Base-by-base conservation (phyloP, 2,329 filamentous ascomycete genomes). In the Harringtonia lauricola region DNA sequence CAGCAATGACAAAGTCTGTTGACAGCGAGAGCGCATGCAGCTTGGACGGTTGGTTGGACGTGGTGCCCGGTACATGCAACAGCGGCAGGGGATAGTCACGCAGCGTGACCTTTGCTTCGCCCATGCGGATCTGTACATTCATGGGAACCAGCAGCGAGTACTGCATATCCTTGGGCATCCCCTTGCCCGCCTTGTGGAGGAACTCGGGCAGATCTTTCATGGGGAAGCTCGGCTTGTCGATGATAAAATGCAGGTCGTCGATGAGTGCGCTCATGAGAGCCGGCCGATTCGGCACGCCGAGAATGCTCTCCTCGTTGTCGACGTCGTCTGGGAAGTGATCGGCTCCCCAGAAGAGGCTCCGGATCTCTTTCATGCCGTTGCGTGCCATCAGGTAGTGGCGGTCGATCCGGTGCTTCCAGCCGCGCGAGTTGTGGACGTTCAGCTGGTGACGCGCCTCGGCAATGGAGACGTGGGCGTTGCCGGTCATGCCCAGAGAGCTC, bases 191-290 rank as follows among this genome's bases (percentile, higher is more conserved):
- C 39, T 79, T 77, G 57, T 95, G 76, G 22, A 98, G 67, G 58
- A 94, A 98, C 15, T 83, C 76, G 0, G 90, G 85, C 43, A 90
- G 78, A 13, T 95, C 81, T 3, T 77, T 71, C 47, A 94, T 67
- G 0, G 88, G 83, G 58, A 98, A 98, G 0, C 86, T 90, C 1
- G 92, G 92, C 59, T 95, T 95, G 61, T 96, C 92, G 47, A 98
- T 71, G 28, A 79, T 70, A 44, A 98, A 72, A 50, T 90, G 83
- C 28, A 98, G 68, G 58, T 98, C 90, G 47, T 81, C 87, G 52
- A 96, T 79, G 36, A 86, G 66, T 7, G 86, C 72, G 3, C 82
- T 76, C 79, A 94, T 82, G 14, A 98, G 70, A 8, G 85, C 84
- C 15, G 92, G 90, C 24, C 92, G 76, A 50, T 86, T 79, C 4